Evolutionary conservation across 495 filamentous ascomycete genomes (phyloP), one percentile per base, ranked within the genome.

Genomic region (Evansstolkia leycettana): DNA sequence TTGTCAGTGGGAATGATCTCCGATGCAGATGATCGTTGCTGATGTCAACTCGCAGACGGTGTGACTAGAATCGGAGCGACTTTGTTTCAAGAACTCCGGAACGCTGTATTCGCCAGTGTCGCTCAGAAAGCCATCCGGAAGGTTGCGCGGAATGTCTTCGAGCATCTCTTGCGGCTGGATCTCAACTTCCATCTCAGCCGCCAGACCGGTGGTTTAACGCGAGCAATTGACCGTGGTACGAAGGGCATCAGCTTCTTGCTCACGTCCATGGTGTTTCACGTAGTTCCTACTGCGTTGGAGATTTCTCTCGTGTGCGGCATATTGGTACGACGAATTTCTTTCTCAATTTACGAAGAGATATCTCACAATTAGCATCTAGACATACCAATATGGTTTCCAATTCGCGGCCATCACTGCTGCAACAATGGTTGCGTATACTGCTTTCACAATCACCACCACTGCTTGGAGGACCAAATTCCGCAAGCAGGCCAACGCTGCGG

Each of bases 191-290:
- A 98, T 48, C 71, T 98, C 17, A 77, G 78, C 9, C 82, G 89
- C 34, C 90, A 96, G 63, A 96, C 92, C 7, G 90, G 90, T 24
- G 90, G 92, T 5, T 55, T 98, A 33, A 96, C 86, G 10, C 71
- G 92, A 43, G 92, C 92, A 26, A 94, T 98, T 45, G 90, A 98
- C 50, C 76, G 90, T 39, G 90, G 90, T 42, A 96, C 90, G 2
- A 96, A 96, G 57, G 90, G 90, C 17, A 98, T 98, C 51, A 94
- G 86, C 57, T 98, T 96, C 51, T 56, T 96, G 38, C 67, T 96
- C 37, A 93, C 84, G 7, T 94, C 88, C 26, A 96, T 98, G 90
- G 87, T 98, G 24, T 96, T 98, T 50, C 92, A 96, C 50, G 82
- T 98, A 28, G 70, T 96, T 11, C 90, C 90, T 0, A 96, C 90